Base-by-base conservation (phyloP, 495 filamentous ascomycete genomes). In the Lophium mytilinum region DNA sequence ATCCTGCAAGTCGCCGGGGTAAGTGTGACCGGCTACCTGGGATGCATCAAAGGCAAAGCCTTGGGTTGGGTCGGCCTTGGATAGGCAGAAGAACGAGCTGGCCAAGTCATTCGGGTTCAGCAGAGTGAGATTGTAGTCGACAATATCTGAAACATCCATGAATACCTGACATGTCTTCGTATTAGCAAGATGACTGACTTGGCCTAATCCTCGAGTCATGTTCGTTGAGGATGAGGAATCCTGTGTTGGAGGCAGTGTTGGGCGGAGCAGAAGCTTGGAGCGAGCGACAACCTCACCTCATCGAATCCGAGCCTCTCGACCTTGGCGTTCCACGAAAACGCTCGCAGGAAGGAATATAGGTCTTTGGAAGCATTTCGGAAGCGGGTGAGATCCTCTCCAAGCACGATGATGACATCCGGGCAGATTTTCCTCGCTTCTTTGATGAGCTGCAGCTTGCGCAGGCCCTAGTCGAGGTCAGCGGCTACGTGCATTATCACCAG, bases 341-440 rank as follows among this genome's bases (percentile, higher is more conserved):
- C 66, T 35, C 83, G 78, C 10, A 94, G 73, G 53, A 88, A 84
- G 17, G 75, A 71, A 68, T 87, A 94, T 9, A 93, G 78, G 37
- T 77, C 76, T 69, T 95, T 95, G 17, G 89, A 94, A 1, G 81
- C 88, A 78, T 95, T 79, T 34, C 91, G 83, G 64, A 96, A 96
- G 15, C 78, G 81, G 14, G 88, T 84, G 54, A 96, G 73, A 63
- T 97, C 89, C 69, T 96, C 91, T 7, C 92, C 90, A 4, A 90
- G 80, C 21, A 90, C 80, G 43, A 96, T 83, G 48, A 94, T 81
- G 30, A 96, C 79, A 50, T 94, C 88, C 0, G 91, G 90, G 64
- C 89, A 93, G 53, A 83, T 73, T 62, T 81, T 81, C 69, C 82
- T 87, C 3, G 91, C 92, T 60, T 95, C 88, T 47, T 72, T 76